Base-by-base conservation (phyloP, 2,329 filamentous ascomycete genomes). In the Colletotrichum viniferum region DNA sequence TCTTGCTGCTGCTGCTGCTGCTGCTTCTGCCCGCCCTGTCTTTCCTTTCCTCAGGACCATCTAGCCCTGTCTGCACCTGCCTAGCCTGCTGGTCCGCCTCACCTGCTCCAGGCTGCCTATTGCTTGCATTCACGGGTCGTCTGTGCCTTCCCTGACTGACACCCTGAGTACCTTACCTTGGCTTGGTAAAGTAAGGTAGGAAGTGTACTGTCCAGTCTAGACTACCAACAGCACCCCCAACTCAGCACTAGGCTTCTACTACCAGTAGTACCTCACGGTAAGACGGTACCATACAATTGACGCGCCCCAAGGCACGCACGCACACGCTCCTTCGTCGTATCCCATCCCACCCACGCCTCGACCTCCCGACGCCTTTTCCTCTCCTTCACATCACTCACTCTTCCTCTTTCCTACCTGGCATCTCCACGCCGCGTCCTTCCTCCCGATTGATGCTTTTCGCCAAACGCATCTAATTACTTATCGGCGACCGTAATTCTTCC, bases 361-460 rank as follows among this genome's bases (percentile, higher is more conserved):
- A 56, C 48, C 48, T 48, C 14, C 48, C 64, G 36, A 63, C 69
- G 32, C 62, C 66, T 68, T 64, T 77, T 77, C 68, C 43, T 52
- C 70, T 62, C 21, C 61, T 63, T 43, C 61, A 63, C 69, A 67
- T 74, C 67, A 74, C 70, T 76, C 60, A 69, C 66, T 71, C 69
- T 52, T 69, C 70, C 62, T 67, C 77, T 52, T 73, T 64, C 69
- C 32, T 48, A 69, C 55, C 64, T 63, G 72, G 34, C 75, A 76
- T 55, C 58, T 48, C 63, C 26, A 69, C 58, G 70, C 58, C 48
- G 58, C 43, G 34, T 64, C 73, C 9, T 43, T 69, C 58, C 63
- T 43, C 61, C 28, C 73, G 68, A 76, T 61, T 69, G 36, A 56
- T 69, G 34, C 56, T 26, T 43, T 58, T 63, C 43, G 68, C 21